A percentile compares a stretch with the other conserved stretches of the same genome.
These are phyloP conservation scores for Leccinum holopus DNA, from an alignment of 1,284 basidiomycete species.

Conservation along the genomic window DNA sequence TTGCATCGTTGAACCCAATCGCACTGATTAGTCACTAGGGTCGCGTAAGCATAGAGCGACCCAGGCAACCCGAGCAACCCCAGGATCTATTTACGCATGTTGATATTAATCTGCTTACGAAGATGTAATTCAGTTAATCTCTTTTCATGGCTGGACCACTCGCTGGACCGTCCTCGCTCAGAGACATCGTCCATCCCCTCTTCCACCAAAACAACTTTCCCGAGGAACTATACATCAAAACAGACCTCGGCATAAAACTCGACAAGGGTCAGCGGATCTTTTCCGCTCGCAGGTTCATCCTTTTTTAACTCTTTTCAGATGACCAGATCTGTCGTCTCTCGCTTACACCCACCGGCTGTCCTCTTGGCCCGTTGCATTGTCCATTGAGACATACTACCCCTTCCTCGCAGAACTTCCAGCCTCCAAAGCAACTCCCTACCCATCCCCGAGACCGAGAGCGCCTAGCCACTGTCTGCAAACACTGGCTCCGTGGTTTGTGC, in stretches of 20 bases:
- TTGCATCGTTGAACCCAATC: background rate
- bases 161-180: slow-evolving; percentile 60
- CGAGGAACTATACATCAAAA: slow-evolving; percentile 84
- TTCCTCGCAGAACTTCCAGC: slow-evolving; percentile 84
- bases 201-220: slow-evolving; percentile 92
- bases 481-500: slow-evolving; percentile 97
- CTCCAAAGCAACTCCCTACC: slow-evolving; percentile 74
- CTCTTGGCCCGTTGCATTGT: slow-evolving; percentile 83
- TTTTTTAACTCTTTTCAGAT: slow-evolving; percentile 48
- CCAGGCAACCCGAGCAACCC: no score
- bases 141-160: slow-evolving; percentile 50
- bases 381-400: slow-evolving; percentile 89
- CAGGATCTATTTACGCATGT: no score
- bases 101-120: no score
- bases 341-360: slow-evolving; percentile 79
- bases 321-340: slow-evolving; percentile 88
- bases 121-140: background rate
- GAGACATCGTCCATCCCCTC: slow-evolving; percentile 81
- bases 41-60: no score
- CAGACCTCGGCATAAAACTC: slow-evolving; percentile 83
- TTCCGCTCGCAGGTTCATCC: background rate
- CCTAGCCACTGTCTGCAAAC: slow-evolving; percentile 96
- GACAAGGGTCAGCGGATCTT: slow-evolving; percentile 71
- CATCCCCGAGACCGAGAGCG: slow-evolving; percentile 85
- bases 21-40: background rate